Percentiles rank a stretch among this genome's conserved stretches.
Conservation (phyloP, 2,329 filamentous ascomycete species). For the Torrubiellomyces zombiae region DNA sequence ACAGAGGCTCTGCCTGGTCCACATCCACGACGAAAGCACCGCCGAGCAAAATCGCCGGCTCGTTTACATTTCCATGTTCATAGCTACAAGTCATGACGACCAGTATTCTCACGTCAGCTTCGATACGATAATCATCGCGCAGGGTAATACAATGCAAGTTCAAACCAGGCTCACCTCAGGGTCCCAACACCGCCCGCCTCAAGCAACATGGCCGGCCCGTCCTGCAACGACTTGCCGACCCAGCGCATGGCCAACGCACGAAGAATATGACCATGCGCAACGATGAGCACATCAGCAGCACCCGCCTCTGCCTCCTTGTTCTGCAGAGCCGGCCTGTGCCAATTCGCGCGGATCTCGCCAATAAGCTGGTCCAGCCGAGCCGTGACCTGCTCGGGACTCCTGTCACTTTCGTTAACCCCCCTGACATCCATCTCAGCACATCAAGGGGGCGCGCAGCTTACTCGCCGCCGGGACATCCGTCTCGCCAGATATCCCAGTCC, state of each 20-base stretch:
- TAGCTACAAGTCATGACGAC: slow-evolving; percentile 33
- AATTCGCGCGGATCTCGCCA: slow-evolving; percentile 49
- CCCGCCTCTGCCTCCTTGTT: slow-evolving; percentile 24
- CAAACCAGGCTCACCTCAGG: slow-evolving; percentile 42
- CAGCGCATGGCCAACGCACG: slow-evolving; percentile 79
- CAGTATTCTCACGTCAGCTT: not conserved
- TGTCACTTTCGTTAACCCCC: slow-evolving; percentile 15
- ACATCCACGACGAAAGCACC: slow-evolving; percentile 46
- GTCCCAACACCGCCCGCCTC: slow-evolving; percentile 78
- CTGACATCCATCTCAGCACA: too few relatives aligned
- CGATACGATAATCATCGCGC: too few relatives aligned
- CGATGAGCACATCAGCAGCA: slow-evolving; percentile 35
- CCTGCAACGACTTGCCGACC: slow-evolving; percentile 55
- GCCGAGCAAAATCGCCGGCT: slow-evolving; percentile 65
- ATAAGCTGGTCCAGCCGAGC: slow-evolving; percentile 61
- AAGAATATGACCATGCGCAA: slow-evolving; percentile 82
- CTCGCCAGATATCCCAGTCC: slow-evolving; percentile 87
- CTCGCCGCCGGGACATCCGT: slow-evolving; percentile 77
- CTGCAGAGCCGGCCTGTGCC: slow-evolving; percentile 46
- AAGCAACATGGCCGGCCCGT: slow-evolving; percentile 66
- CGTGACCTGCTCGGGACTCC: slow-evolving; percentile 56
- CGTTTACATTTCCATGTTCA: slow-evolving; percentile 60
- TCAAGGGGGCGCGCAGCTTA: slow-evolving; percentile 23
- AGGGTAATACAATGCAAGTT: too few relatives aligned
- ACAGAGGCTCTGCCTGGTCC: slow-evolving; percentile 7